Percentiles rank a stretch among this genome's conserved stretches.
Conservation (phyloP, 441 rosid species). For the Francoa sonchifolia region DNA sequence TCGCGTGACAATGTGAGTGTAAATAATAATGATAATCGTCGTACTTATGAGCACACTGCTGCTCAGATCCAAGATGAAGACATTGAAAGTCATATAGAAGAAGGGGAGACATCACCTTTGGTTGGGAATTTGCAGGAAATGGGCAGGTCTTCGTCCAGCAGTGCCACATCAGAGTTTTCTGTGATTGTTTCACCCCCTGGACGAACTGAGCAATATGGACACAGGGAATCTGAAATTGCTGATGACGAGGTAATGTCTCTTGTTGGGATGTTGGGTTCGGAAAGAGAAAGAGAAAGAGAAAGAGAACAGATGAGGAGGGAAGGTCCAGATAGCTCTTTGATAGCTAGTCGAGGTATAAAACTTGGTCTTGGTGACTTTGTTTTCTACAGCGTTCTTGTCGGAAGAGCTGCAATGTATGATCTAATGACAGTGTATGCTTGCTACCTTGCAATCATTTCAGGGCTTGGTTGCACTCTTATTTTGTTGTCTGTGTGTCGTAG, state of each 20-base stretch:
- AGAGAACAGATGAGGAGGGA: slow-evolving; percentile 29
- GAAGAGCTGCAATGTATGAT: slow-evolving; percentile 98
- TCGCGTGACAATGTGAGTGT: slow-evolving; percentile 17
- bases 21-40: slow-evolving; percentile 18
- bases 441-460: slow-evolving; percentile 86
- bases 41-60: slow-evolving; percentile 18
- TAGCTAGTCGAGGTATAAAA: slow-evolving; percentile 46
- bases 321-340: slow-evolving; percentile 16
- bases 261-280: slow-evolving; percentile 40
- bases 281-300: slow-evolving; percentile 28
- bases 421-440: slow-evolving; percentile 95
- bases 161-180: slow-evolving; percentile 38
- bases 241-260: slow-evolving; percentile 69
- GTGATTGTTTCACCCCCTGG: no score
- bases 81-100: slow-evolving; percentile 27
- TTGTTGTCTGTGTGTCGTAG: slow-evolving; percentile 63
- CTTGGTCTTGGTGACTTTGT: slow-evolving; percentile 96
- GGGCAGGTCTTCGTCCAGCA: slow-evolving; percentile 27
- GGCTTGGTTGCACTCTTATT: slow-evolving; percentile 93
- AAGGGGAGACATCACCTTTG: slow-evolving; percentile 36
- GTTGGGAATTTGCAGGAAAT: slow-evolving; percentile 25
- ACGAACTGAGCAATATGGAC: slow-evolving; percentile 22
- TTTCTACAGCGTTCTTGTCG: slow-evolving; percentile 94
- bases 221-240: slow-evolving; percentile 25
- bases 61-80: slow-evolving; percentile 19